phyloP scores from a whole-genome alignment of 768 basidiomycete species.

The Psilocybe tampanensis region DNA sequence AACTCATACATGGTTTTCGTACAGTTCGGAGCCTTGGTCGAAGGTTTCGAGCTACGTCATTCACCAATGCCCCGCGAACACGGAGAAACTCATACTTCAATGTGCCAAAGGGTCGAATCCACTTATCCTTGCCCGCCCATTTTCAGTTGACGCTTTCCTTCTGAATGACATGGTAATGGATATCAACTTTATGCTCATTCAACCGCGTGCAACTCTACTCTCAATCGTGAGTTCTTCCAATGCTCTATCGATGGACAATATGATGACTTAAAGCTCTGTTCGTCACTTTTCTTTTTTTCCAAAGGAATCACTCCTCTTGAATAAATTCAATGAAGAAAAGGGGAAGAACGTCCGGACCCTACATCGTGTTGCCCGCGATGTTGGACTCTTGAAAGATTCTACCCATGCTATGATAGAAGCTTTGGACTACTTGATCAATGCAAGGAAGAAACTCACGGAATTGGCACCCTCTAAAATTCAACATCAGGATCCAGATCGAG shows the following conservation, averaged over 20 bases:
- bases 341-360: not conserved
- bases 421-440: not conserved
- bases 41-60: slow-evolving; percentile 5
- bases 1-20: slow-evolving; percentile 6
- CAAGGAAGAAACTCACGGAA: not conserved
- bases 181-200: not conserved
- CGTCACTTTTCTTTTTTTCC: not conserved
- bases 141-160: slow-evolving; percentile 8
- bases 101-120: not conserved
- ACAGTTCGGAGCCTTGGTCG: not conserved
- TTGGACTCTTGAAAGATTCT: not conserved
- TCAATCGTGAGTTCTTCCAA: not conserved
- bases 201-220: not conserved
- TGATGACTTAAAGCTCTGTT: no score
- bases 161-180: slow-evolving; percentile 3
- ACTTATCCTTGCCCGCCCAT: not conserved
- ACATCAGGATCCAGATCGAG: not conserved
- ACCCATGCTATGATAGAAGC: not conserved
- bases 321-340: not conserved
- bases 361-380: slow-evolving; percentile 1
- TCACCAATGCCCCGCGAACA: not conserved
- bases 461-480: not conserved
- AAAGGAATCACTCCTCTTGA: not conserved
- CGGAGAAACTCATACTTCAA: not conserved
- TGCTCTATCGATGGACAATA: not conserved